Percentiles rank a stretch among this genome's conserved stretches.
Conservation (phyloP, 2,329 filamentous ascomycete species). For the Botryosphaeria dothidea region DNA sequence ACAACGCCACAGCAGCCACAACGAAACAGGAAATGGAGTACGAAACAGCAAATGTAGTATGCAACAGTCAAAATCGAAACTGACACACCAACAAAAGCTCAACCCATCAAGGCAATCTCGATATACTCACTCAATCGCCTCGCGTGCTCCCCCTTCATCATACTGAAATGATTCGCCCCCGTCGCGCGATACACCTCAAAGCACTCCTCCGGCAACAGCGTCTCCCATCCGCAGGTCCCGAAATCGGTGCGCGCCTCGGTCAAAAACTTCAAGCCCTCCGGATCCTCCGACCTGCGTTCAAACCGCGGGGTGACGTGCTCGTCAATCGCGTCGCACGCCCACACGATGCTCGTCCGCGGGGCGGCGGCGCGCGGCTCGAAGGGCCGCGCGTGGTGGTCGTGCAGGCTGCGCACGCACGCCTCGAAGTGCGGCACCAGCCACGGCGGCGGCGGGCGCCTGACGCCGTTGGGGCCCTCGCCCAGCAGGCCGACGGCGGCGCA, state of each 20-base stretch:
- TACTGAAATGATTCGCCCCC: slow-evolving; percentile 42
- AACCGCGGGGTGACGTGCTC: slow-evolving; percentile 31
- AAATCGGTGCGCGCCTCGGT: slow-evolving; percentile 50
- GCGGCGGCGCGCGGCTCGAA: slow-evolving; percentile 26
- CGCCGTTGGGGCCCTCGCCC: slow-evolving; percentile 28
- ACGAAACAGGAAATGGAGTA: too few species aligned
- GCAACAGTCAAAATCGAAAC: too few species aligned
- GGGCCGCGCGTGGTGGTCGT: slow-evolving; percentile 34
- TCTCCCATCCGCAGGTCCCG: slow-evolving; percentile 50
- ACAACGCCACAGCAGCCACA: too few species aligned
- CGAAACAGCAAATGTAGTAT: too few species aligned
- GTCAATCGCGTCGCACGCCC: slow-evolving; percentile 51
- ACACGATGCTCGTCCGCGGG: slow-evolving; percentile 49
- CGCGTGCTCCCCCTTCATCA: slow-evolving; percentile 33
- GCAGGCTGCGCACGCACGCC: slow-evolving; percentile 50
- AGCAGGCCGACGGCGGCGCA: slow-evolving; percentile 51
- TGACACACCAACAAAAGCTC: too few species aligned
- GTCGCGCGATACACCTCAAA: slow-evolving; percentile 37
- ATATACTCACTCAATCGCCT: too few species aligned
- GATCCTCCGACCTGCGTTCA: slow-evolving; percentile 42
- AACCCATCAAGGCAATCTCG: too few species aligned
- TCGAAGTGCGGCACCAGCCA: slow-evolving; percentile 56
- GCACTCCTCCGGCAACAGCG: slow-evolving; percentile 37
- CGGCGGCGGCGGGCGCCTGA: slow-evolving; percentile 41
- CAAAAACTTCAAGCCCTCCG: slow-evolving; percentile 52